Evolutionary conservation across 2,329 filamentous ascomycete species (phyloP), one percentile per base, ranked within the genome.

Genomic region (Ophiosphaerella herpotricha): DNA sequence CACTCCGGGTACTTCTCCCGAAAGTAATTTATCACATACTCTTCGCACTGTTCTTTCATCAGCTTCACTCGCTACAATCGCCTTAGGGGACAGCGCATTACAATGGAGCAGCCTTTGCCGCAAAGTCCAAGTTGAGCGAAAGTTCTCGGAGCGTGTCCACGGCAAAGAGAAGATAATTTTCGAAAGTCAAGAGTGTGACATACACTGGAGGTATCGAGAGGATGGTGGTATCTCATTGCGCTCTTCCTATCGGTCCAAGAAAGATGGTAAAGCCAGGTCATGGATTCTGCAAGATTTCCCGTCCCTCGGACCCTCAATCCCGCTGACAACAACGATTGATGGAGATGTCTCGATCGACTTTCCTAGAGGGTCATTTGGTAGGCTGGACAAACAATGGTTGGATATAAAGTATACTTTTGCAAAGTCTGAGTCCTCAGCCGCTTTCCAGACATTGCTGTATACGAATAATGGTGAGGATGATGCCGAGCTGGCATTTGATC

Each of bases 401-500:
- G 65, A 69, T 32, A 61, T 71, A 41, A 70, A 67, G 38, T 71
- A 70, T 43, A 64, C 58, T 1, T 63, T 68, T 42, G 14, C 43
- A 4, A 46, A 55, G 7, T 48, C 39, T 3, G 58, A 55, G 21
- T 43, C 57, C 3, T 58, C 56, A 4, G 29, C 42, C 8, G 60
- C 55, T n/a, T 52, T 71, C 12, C 68, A 70, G 43, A 70, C 64
- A 8, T 45, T 71, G 9, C 54, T 71, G 3, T 71, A 71, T 42
- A 69, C 67, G n/a, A 69, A 67, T 48, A 67, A 70, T 40, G 61
- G 58, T 21, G 55, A 54, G 34, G 63, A 67, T 13, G 36, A 42
- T 18, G 68, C 64, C 7, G 57, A 66, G 13, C 42, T 71, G 9
- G 50, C 67, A 23, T 70, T 57, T 41, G 67, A 71, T 39, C 60